These are phyloP conservation scores for Chloris gayana DNA, from an alignment of 176 grass and related monocot genomes.

Conservation along the genomic window DNA sequence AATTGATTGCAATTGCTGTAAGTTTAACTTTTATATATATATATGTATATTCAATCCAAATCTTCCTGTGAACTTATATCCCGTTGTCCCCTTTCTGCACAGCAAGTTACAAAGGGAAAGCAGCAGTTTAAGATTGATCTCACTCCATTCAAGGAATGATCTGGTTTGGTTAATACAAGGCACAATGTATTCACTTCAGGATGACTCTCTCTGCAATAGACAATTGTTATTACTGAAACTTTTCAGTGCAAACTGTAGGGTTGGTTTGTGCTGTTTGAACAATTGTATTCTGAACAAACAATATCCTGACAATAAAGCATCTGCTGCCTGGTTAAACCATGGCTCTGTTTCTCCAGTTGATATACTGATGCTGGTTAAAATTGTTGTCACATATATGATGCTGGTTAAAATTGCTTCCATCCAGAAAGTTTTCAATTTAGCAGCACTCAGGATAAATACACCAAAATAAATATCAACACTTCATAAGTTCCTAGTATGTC, in stretches of 20 bases:
- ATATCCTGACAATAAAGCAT: neutral
- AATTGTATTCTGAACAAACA: neutral
- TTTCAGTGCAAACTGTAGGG: neutral
- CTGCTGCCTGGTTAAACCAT: neutral
- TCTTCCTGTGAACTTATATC: neutral
- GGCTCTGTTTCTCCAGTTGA: neutral
- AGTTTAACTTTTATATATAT: conserved; percentile 15
- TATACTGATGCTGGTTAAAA: neutral
- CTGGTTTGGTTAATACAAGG: neutral
- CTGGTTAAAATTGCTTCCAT: neutral
- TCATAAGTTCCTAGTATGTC: neutral
- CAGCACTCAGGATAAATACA: neutral
- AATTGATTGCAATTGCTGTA: conserved; percentile 91
- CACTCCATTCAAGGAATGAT: conserved; percentile 59
- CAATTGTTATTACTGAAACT: neutral
- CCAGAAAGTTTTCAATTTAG: neutral
- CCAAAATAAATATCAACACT: conserved; percentile 3
- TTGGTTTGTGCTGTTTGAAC: neutral
- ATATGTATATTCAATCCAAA: conserved; percentile 8
- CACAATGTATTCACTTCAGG: neutral
- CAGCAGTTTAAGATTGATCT: conserved; percentile 77
- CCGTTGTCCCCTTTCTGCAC: neutral
- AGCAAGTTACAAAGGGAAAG: conserved; percentile 87
- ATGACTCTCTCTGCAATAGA: neutral
- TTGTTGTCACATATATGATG: neutral